Percentiles rank a stretch among this genome's conserved stretches.
Conservation (phyloP, 768 basidiomycete genomes). For the Calocybe gangraenosa region DNA sequence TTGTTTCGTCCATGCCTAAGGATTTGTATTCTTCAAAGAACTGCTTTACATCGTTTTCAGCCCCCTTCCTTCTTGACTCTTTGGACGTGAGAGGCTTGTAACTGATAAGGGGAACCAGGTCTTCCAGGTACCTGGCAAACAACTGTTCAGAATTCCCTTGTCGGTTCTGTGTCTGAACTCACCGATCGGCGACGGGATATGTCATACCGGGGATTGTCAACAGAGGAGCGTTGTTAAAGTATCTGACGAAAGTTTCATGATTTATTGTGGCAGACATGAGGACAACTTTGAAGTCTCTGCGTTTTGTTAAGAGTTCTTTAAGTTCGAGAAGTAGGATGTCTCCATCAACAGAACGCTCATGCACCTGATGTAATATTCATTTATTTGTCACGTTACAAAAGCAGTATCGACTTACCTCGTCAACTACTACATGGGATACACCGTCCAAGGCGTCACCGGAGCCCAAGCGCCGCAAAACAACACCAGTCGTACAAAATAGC, state of each 20-base stretch:
- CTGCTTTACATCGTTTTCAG: slow-evolving; percentile 40
- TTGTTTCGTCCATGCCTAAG: slow-evolving; percentile 48
- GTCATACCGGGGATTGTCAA: slow-evolving; percentile 82
- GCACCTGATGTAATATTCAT: slow-evolving; percentile 50
- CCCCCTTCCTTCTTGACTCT: slow-evolving; percentile 29
- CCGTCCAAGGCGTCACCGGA: slow-evolving; percentile 64
- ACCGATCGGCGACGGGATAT: slow-evolving; percentile 75
- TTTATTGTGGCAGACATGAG: slow-evolving; percentile 97
- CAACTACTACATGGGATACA: slow-evolving; percentile 84
- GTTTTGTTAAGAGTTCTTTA: slow-evolving; percentile 63
- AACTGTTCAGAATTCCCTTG: neutral
- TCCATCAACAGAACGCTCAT: slow-evolving; percentile 88
- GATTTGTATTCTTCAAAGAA: slow-evolving; percentile 46
- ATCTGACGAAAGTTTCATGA: slow-evolving; percentile 76
- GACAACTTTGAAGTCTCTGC: slow-evolving; percentile 69
- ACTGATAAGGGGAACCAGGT: slow-evolving; percentile 54
- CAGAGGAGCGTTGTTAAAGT: slow-evolving; percentile 79
- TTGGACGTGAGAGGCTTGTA: slow-evolving; percentile 45
- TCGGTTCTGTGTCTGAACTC: slow-evolving; percentile 17
- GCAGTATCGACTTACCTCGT: slow-evolving; percentile 56
- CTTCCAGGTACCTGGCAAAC: slow-evolving; percentile 70
- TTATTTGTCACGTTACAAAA: neutral
- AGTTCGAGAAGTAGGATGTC: slow-evolving; percentile 87
- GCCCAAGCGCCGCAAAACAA: slow-evolving; percentile 78
- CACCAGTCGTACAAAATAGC: slow-evolving; percentile 91